phyloP scores from a whole-genome alignment of 1,139 yeast genomes.

The Nadsonia commutata region DNA sequence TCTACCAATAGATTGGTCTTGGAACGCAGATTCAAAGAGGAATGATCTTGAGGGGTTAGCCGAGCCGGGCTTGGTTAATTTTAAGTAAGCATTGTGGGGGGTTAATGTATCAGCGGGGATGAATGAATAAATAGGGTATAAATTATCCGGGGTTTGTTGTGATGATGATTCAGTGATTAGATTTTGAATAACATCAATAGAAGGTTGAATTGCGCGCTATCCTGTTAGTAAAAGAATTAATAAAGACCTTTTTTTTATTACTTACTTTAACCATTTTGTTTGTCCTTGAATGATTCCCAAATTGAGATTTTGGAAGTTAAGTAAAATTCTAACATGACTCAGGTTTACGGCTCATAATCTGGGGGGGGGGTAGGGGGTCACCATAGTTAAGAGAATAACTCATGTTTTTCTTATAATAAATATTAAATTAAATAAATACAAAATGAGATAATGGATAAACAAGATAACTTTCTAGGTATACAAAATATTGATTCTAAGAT shows the following conservation, averaged over 20 bases:
- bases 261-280: not conserved
- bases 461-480: too few species aligned
- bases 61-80: slow-evolving; percentile 41
- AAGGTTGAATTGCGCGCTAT: not conserved
- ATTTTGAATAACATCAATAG: not conserved
- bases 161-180: slow-evolving; percentile 4
- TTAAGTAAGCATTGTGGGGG: slow-evolving; percentile 81
- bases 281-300: too few species aligned
- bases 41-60: slow-evolving; percentile 33
- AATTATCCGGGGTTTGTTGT: slow-evolving; percentile 24
- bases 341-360: too few species aligned
- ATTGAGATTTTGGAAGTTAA: too few species aligned
- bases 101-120: slow-evolving; percentile 67
- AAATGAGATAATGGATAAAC: too few species aligned
- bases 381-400: too few species aligned
- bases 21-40: slow-evolving; percentile 73
- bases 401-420: too few species aligned
- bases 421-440: too few species aligned
- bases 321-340: too few species aligned
- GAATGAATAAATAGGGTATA: slow-evolving; percentile 68
- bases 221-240: not conserved
- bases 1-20: slow-evolving; percentile 80
- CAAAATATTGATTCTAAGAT: too few species aligned
- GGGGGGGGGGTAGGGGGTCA: too few species aligned
- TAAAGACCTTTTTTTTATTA: not conserved